These are phyloP conservation scores for Rhodamnia rubescens DNA, from an alignment of 345 rosid genomes.

Conservation along the genomic window DNA sequence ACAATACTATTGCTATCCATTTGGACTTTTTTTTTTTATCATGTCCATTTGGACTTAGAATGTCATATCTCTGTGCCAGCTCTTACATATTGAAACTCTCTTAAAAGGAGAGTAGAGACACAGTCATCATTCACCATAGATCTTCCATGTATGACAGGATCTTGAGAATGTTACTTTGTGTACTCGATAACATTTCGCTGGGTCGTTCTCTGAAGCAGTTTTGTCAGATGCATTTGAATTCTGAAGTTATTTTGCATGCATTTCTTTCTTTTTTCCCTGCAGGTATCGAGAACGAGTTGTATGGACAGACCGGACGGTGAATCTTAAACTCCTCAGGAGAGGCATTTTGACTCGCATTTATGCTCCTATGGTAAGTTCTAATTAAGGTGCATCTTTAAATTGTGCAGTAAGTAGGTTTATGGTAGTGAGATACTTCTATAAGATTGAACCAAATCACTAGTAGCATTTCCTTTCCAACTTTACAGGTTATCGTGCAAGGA, in stretches of 20 bases:
- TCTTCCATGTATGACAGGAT: neutral
- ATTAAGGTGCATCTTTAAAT: neutral
- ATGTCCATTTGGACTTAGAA: neutral
- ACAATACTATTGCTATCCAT: neutral
- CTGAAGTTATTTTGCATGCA: neutral
- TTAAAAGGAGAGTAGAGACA: neutral
- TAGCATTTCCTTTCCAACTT: neutral
- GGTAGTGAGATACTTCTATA: neutral
- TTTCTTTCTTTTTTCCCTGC: neutral
- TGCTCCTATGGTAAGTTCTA: slow-evolving; percentile 69
- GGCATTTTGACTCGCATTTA: slow-evolving; percentile 73
- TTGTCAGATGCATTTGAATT: neutral
- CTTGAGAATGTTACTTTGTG: neutral
- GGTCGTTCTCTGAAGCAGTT: neutral
- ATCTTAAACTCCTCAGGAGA: slow-evolving; percentile 55
- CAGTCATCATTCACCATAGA: neutral
- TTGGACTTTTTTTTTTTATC: neutral
- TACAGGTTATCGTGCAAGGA: slow-evolving; percentile 64
- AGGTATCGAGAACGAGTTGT: slow-evolving; percentile 80
- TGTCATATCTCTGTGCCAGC: neutral
- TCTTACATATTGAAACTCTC: neutral
- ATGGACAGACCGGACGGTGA: slow-evolving; percentile 57
- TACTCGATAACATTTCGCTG: neutral
- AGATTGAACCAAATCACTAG: neutral
- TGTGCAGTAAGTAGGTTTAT: neutral